A percentile compares a stretch with the other conserved stretches of the same genome.
phyloP scores from a whole-genome alignment of 495 filamentous ascomycete genomes.

The Xylaria castorea region DNA sequence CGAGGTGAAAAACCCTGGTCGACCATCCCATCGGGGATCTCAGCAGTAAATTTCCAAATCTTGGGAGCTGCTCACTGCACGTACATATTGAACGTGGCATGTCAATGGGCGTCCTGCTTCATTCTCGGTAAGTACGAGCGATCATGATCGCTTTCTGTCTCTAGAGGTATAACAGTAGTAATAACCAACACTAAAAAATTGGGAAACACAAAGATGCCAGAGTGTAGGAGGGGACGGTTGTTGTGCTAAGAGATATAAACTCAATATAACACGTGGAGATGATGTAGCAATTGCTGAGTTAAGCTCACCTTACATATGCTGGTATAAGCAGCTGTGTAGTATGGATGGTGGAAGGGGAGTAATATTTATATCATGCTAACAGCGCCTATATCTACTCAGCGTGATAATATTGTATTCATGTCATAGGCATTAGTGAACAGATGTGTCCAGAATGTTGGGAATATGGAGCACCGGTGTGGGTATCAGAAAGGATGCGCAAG shows the following conservation, averaged over 20 bases:
- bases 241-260: neutral
- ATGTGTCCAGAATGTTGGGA: slow-evolving; percentile 43
- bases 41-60: slow-evolving; percentile 37
- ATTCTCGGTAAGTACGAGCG: slow-evolving; percentile 26
- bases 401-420: slow-evolving; percentile 20
- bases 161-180: neutral
- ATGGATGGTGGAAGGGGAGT: neutral
- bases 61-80: slow-evolving; percentile 18
- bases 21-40: slow-evolving; percentile 30
- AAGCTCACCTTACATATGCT: slow-evolving; percentile 3
- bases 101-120: slow-evolving; percentile 29
- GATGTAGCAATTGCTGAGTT: neutral
- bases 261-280: neutral
- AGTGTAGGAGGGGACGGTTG: neutral
- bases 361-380: slow-evolving; percentile 12
- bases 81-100: slow-evolving; percentile 4
- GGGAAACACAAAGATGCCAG: neutral
- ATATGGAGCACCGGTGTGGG: slow-evolving; percentile 36
- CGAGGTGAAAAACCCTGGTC: slow-evolving; percentile 23
- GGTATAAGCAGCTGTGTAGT: neutral
- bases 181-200: neutral
- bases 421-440: slow-evolving; percentile 23
- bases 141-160: slow-evolving; percentile 15
- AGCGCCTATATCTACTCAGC: slow-evolving; percentile 10
- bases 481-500: slow-evolving; percentile 35